Percentiles rank a stretch among this genome's conserved stretches.
Conservation (phyloP, 768 basidiomycete genomes). For the Heimioporus sp. region DNA sequence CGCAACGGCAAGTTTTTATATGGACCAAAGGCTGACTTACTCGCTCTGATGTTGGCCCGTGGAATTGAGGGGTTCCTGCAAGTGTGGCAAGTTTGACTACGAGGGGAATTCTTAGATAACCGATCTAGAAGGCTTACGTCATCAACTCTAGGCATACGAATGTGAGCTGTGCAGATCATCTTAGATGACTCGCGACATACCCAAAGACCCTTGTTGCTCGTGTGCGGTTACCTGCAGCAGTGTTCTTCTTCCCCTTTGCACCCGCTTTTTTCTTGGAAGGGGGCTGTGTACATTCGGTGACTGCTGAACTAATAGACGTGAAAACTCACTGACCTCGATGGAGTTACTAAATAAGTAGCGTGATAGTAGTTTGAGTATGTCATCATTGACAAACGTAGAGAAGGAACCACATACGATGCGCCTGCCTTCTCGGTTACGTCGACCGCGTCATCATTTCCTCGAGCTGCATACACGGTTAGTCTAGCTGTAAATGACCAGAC, state of each 20-base stretch:
- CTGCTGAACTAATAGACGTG: background rate
- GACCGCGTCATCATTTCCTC: slow-evolving; percentile 10
- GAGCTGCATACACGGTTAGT: slow-evolving; percentile 13
- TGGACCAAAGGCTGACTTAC: slow-evolving; percentile 29
- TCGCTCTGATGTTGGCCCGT: slow-evolving; percentile 22
- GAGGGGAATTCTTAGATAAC: slow-evolving; percentile 15
- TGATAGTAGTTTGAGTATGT: slow-evolving; percentile 10
- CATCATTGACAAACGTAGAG: background rate
- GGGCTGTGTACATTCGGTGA: slow-evolving; percentile 21
- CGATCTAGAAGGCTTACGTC: slow-evolving; percentile 28
- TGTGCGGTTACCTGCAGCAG: slow-evolving; percentile 2
- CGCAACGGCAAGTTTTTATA: slow-evolving; percentile 12
- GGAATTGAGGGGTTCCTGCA: slow-evolving; percentile 26
- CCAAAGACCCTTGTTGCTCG: slow-evolving; percentile 17
- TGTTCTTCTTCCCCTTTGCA: slow-evolving; percentile 24
- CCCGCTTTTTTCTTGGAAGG: slow-evolving; percentile 47
- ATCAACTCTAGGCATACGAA: slow-evolving; percentile 23
- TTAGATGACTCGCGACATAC: slow-evolving; percentile 8
- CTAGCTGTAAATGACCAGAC: slow-evolving; percentile 13
- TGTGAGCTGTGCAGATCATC: background rate
- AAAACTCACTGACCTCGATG: slow-evolving; percentile 25
- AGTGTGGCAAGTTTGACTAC: slow-evolving; percentile 8
- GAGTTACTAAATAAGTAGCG: slow-evolving; percentile 13
- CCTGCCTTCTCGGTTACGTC: slow-evolving; percentile 6
- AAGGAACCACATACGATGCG: slow-evolving; percentile 25